Conservation (phyloP, 805 yeast genomes). For the Saccharomycopsis sp. region DNA sequence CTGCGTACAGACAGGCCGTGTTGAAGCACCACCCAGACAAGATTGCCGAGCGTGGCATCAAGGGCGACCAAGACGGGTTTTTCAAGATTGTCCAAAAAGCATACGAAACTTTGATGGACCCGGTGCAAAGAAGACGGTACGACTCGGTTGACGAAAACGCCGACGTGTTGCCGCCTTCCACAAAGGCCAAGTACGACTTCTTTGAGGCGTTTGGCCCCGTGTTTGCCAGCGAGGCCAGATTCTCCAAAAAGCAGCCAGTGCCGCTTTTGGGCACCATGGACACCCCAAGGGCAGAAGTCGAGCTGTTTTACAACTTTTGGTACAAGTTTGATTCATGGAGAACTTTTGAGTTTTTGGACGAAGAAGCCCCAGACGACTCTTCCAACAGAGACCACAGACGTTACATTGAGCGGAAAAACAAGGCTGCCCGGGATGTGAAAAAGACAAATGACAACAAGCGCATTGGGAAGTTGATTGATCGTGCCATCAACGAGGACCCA, state of each 20-base stretch:
- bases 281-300: slow-evolving; percentile 72
- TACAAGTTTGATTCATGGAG: slow-evolving; percentile 96
- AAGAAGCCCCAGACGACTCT: slow-evolving; percentile 98
- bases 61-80: slow-evolving; percentile 88
- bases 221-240: slow-evolving; percentile 83
- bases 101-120: slow-evolving; percentile 79
- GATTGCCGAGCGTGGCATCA: slow-evolving; percentile 68
- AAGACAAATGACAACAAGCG: slow-evolving; percentile 96
- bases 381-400: slow-evolving; percentile 99
- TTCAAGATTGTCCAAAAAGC: slow-evolving; percentile 98
- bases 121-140: slow-evolving; percentile 80
- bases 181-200: slow-evolving; percentile 65
- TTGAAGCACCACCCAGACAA: slow-evolving; percentile 97
- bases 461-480: slow-evolving; percentile 73
- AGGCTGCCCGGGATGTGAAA: slow-evolving; percentile 92
- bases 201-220: slow-evolving; percentile 89
- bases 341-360: slow-evolving; percentile 94
- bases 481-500: slow-evolving; percentile 87
- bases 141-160: slow-evolving; percentile 93
- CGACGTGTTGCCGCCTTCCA: slow-evolving; percentile 70
- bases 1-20: slow-evolving; percentile 95
- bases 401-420: slow-evolving; percentile 94
- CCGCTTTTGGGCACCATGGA: slow-evolving; percentile 67
- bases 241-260: slow-evolving; percentile 85
- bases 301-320: slow-evolving; percentile 85